Base-by-base conservation (phyloP, 2,329 filamentous ascomycete species). In the Phialophora macrospora region DNA sequence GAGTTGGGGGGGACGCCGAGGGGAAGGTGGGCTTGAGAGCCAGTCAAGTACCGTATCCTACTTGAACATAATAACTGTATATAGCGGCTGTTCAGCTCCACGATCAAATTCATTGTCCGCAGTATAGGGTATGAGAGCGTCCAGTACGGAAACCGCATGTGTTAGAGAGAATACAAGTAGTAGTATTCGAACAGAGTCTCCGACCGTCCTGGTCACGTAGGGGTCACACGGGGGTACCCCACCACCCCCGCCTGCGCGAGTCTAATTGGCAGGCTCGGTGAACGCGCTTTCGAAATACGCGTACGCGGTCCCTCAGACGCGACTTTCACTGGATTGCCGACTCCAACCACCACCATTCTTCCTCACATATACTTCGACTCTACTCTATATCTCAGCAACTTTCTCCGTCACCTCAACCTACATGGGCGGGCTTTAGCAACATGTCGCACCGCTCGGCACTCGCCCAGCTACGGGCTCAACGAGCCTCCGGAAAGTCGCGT, bases 401-500 rank as follows among this genome's bases (percentile, higher is more conserved):
- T 12, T 60, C 9, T 7, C 30, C 20, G 11, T n/a, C 22, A 52
- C 20, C 34, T 3, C 52, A 46, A 28, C 12, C 32, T 58, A 34
- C 38, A 52, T 20, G 51, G 46, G 22, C 38, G 14, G 32, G 8
- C 26, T 17, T 52, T 34, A 58, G 55, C 61, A 69, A 46, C 2
- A 72, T 72, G 71, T 70, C 71, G 56, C 70, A 72, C 52, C 65
- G 68, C 9, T 66, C 68, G 59, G 71, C 71, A 62, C 72, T 86
- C 74, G 93, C 91, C 60, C 91, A 96, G 83, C 86, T 98, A 70
- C 87, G 87, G 74, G 93, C 91, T 76, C 86, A 96, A 71, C 90
- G 93, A 75, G 88, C 91, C 73, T 87, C 93, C 61, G 95, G 95
- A 79, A 97, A 96, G 83, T 97, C 95, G 80, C 89, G 90, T 71